phyloP scores from a whole-genome alignment of 305 asterid species.

The Striga hermonthica region DNA sequence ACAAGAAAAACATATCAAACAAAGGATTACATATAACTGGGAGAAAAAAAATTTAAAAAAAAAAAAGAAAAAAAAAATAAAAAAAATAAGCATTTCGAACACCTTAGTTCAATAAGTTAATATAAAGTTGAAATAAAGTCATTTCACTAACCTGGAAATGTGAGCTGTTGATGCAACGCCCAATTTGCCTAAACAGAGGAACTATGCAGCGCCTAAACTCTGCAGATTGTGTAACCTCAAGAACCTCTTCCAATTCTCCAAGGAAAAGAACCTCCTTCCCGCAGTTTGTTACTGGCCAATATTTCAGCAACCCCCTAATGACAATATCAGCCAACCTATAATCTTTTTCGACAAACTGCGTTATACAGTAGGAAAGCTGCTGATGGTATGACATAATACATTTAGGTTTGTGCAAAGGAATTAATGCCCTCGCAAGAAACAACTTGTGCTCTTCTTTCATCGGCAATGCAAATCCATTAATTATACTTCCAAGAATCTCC shows the following conservation, averaged over 20 bases:
- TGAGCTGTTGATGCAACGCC: slow-evolving; percentile 68
- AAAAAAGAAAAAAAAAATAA: too few species aligned
- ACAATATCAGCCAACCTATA: slow-evolving; percentile 67
- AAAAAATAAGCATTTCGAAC: too few species aligned
- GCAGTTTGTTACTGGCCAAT: slow-evolving; percentile 83
- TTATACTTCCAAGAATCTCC: slow-evolving; percentile 88
- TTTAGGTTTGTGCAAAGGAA: slow-evolving; percentile 80
- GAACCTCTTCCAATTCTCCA: slow-evolving; percentile 73
- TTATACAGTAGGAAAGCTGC: slow-evolving; percentile 71
- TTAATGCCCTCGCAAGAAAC: slow-evolving; percentile 70
- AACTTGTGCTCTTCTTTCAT: slow-evolving; percentile 94
- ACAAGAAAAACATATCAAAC: neutral
- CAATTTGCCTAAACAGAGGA: slow-evolving; percentile 72
- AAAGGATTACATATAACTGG: slow-evolving; percentile 7
- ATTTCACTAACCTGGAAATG: slow-evolving; percentile 70
- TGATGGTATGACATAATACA: slow-evolving; percentile 62
- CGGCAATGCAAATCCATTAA: slow-evolving; percentile 79
- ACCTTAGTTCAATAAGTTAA: too few species aligned
- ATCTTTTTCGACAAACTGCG: slow-evolving; percentile 84
- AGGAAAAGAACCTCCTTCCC: slow-evolving; percentile 90
- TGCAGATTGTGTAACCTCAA: slow-evolving; percentile 67
- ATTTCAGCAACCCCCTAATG: slow-evolving; percentile 68
- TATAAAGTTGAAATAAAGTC: neutral
- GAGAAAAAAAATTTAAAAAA: neutral
- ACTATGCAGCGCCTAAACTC: slow-evolving; percentile 76